phyloP scores from a whole-genome alignment of 495 filamentous ascomycete species.

The Aspergillus sparsus region DNA sequence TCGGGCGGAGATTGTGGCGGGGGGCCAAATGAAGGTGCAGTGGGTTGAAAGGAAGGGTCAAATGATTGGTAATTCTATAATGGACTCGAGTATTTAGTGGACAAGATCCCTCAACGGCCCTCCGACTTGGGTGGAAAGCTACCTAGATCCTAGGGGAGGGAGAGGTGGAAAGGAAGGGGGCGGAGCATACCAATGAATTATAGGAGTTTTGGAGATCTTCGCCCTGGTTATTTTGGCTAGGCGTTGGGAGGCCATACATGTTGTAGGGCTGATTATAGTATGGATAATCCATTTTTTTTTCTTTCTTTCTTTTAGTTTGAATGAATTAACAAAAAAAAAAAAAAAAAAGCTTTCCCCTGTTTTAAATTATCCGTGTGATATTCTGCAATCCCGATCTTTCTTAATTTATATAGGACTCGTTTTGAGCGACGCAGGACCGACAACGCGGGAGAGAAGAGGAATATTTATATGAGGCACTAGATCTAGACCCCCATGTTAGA shows the following conservation, averaged over 20 bases:
- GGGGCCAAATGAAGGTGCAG: constrained; percentile 30
- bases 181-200: constrained; percentile 29
- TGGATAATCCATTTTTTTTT: constrained; percentile 43
- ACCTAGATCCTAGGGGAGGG: too few relatives aligned
- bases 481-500: not conserved
- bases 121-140: too few relatives aligned
- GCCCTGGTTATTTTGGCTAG: constrained; percentile 33
- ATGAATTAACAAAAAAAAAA: too few relatives aligned
- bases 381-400: not conserved
- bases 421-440: not conserved
- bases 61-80: constrained; percentile 40
- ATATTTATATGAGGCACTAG: not conserved
- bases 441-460: not conserved
- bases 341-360: too few relatives aligned
- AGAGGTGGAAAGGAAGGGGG: too few relatives aligned
- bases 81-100: not conserved
- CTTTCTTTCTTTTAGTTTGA: not conserved
- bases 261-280: constrained; percentile 39
- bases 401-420: not conserved
- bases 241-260: constrained; percentile 48
- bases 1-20: constrained; percentile 50
- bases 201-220: constrained; percentile 35
- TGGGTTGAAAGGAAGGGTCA: constrained; percentile 37
- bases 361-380: too few relatives aligned
- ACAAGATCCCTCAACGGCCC: not conserved